Percentiles rank a stretch among this genome's conserved stretches.
Conservation (phyloP, 192 early-diverging fungal species). For the Coemansia sp. region DNA sequence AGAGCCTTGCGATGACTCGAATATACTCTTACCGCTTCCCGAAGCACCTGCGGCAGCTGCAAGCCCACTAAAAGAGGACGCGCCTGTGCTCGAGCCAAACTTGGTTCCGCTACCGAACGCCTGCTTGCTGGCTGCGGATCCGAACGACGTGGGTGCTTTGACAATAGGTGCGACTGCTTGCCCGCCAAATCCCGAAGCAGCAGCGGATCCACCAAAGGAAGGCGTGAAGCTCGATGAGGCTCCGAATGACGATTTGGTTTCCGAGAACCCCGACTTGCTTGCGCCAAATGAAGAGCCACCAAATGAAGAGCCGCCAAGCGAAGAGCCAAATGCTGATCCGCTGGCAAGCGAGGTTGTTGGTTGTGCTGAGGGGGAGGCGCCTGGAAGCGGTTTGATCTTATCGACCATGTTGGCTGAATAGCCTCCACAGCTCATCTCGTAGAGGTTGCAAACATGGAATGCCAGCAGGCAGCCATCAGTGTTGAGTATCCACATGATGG, state of each 20-base stretch:
- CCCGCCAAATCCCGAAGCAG: constrained; percentile 24
- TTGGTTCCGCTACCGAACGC: constrained; percentile 36
- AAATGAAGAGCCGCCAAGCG: no score
- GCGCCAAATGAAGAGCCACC: neutral
- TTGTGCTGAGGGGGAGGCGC: constrained; percentile 1
- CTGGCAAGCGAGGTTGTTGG: constrained; percentile 17
- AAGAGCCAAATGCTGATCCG: constrained; percentile 6
- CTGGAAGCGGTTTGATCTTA: constrained; percentile 17
- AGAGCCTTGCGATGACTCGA: constrained; percentile 19
- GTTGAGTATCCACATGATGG: constrained; percentile 71
- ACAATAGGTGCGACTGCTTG: constrained; percentile 12
- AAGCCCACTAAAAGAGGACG: constrained; percentile 13
- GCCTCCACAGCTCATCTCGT: constrained; percentile 45
- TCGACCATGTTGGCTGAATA: constrained; percentile 48
- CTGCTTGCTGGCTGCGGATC: constrained; percentile 15
- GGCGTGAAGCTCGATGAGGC: constrained; percentile 4
- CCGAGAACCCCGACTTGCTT: no score
- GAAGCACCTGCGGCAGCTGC: neutral
- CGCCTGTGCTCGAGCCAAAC: constrained; percentile 7
- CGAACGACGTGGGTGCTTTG: constrained; percentile 20
- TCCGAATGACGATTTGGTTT: constrained; percentile 8
- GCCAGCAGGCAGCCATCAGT: constrained; percentile 62
- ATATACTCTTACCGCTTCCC: constrained; percentile 23
- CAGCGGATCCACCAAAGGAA: constrained; percentile 6
- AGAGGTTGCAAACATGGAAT: constrained; percentile 63